Base-by-base conservation (phyloP, 768 basidiomycete genomes). In the Lepiota venenata region DNA sequence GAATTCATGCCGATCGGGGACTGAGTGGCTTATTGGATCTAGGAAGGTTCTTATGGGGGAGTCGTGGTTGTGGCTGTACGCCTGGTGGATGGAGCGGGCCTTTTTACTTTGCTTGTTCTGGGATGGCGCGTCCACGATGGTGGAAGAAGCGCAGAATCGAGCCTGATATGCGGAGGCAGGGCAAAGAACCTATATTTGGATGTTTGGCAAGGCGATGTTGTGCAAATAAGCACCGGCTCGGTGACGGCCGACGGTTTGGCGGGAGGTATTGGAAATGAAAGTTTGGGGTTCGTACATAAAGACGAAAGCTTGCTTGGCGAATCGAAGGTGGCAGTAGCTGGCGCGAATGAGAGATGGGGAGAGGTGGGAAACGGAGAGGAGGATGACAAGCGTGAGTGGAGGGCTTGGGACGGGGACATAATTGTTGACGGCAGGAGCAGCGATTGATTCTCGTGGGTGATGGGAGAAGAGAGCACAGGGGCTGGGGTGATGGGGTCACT, bases 391-490 rank as follows among this genome's bases (percentile, higher is more conserved):
- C 52, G 52, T 54, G 52, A 54, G 52, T 54, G 52, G 52, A 47
- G 39, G 52, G 29, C 38, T 40, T 32, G 25, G 37, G 38, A 47
- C 20, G 29, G 38, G 38, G 32, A 11, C 37, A n/a, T 47, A 54
- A n/a, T 35, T 18, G 40, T 46, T 53, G 50, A 54, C 52, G 52
- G 52, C 52, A 54, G 52, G 32, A 54, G 52, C 37, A 47, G 45
- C 29, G 49, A 47, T 47, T 54, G 52, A 47, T 54, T 54, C 52
- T 54, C 45, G 45, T 47, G 52, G n/a, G 52, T 54, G 52, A 54
- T 54, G 52, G 44, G 52, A 54, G 45, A 54, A 54, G 45, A 36
- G 36, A 37, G 42, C 43, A 52, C 51, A 54, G 52, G 52, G 52
- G 52, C 45, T 47, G 37, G 25, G 52, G 37, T 54, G 52, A 54